Evolutionary conservation across 2,329 filamentous ascomycete genomes (phyloP), one percentile per base, ranked within the genome.

Genomic region (Trichoderma sp.): DNA sequence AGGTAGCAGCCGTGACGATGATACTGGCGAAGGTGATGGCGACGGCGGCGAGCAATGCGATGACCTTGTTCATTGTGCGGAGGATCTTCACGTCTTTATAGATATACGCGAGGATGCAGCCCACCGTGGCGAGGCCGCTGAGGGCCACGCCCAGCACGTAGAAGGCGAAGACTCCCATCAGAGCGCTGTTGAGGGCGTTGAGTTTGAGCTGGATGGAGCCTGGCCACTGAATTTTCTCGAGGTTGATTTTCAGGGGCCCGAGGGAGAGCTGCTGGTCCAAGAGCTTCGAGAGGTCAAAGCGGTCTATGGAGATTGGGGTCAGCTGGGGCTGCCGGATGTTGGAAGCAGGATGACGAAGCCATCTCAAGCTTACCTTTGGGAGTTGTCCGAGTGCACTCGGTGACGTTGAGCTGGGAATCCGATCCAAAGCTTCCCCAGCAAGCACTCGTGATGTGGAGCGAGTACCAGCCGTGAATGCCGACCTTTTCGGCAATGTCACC

Each of bases 381-480:
- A 6, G 76, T 70, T 42, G 78, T 78, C 22, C 74, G 70, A 12
- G 81, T 83, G 73, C 83, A 85, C 73, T 81, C 79, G 27, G 81
- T 82, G 19, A 80, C 75, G 68, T 83, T 83, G 68, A 80, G 78
- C 68, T 77, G 77, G 15, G 78, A 74, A 29, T 73, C 72, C 3
- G 74, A 71, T 9, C 77, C 76, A 70, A 79, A 85, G 70, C 78
- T 71, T 56, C 83, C 83, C 72, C 84, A 76, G 73, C 83, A 85
- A 4, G 77, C 74, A 45, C 79, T 78, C 81, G 83, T 81, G 71
- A 85, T 71, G 70, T 85, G 83, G 34, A 85, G 69, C 17, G 82
- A 84, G 71, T 85, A 85, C 83, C 83, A 85, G 69, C 85, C 77
- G 1, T 80, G 78, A 66, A 85, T 80, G 27, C 83, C 82, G 32